Evolutionary conservation across 176 grass and related monocot genomes (phyloP).

Genomic region (Pontederia paniculata): DNA sequence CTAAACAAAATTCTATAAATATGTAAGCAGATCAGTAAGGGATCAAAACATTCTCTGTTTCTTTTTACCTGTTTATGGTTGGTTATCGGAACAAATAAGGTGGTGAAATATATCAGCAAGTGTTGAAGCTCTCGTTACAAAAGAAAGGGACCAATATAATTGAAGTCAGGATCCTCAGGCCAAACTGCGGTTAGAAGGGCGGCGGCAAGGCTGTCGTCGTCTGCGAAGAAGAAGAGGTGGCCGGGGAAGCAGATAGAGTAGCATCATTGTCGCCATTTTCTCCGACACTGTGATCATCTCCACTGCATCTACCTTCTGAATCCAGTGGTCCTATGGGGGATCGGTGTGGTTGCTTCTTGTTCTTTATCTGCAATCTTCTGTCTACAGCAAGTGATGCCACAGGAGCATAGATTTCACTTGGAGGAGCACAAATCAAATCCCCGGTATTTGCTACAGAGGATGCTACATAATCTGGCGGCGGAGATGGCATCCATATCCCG

Average conservation of each 20-base stretch:
- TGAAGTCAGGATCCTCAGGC: too few relatives aligned
- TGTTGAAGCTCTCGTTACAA: too few relatives aligned
- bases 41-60: too few relatives aligned
- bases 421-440: constrained; percentile 2
- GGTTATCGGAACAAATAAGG: too few relatives aligned
- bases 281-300: neutral
- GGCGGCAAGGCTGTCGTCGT: neutral
- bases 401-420: constrained; percentile 24
- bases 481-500: constrained; percentile 35
- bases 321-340: neutral
- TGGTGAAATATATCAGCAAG: too few relatives aligned
- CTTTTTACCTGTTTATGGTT: too few relatives aligned
- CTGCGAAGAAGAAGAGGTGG: neutral
- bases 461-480: constrained; percentile 24
- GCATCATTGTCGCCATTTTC: neutral
- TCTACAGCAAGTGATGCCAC: constrained; percentile 21
- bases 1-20: too few relatives aligned
- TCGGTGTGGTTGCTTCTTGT: neutral
- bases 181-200: too few relatives aligned
- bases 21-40: too few relatives aligned
- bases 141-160: too few relatives aligned
- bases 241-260: neutral
- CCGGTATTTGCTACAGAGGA: neutral
- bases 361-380: neutral
- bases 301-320: neutral